Conservation (phyloP, 345 rosid genomes). For the Populus alba region DNA sequence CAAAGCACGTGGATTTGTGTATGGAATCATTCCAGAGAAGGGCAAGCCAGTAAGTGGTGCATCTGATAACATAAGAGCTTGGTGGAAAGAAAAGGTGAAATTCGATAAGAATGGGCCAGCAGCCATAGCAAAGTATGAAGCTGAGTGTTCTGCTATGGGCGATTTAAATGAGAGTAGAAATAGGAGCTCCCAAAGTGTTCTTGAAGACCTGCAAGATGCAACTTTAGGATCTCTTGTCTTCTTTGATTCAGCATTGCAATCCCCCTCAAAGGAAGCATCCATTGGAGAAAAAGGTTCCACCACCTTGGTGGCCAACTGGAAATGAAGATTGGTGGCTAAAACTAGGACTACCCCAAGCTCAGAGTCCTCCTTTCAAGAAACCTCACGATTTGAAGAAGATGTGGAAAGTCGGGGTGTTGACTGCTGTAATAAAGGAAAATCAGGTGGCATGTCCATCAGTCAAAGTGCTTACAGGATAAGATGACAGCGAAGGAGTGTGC, state of each 20-base stretch:
- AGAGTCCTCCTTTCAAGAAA: slow-evolving; percentile 80
- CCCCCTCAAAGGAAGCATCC: slow-evolving; percentile 98
- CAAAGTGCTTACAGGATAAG: slow-evolving; percentile 99
- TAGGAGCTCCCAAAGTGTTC: slow-evolving; percentile 58
- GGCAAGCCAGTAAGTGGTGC: slow-evolving; percentile 94
- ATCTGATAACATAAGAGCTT: slow-evolving; percentile 88
- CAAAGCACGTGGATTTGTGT: slow-evolving; percentile 91
- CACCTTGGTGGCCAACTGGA: slow-evolving; percentile 99
- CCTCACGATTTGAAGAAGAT: slow-evolving; percentile 97
- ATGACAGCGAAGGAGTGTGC: slow-evolving; percentile 99
- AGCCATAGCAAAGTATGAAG: slow-evolving; percentile 75
- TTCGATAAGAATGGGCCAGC: slow-evolving; percentile 96
- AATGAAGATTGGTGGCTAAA: slow-evolving; percentile 95
- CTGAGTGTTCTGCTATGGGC: slow-evolving; percentile 63
- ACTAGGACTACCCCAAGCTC: slow-evolving; percentile 57
- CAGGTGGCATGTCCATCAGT: slow-evolving; percentile 82
- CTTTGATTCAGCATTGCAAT: slow-evolving; percentile 97
- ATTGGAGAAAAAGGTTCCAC: slow-evolving; percentile 78
- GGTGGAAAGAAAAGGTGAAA: slow-evolving; percentile 99
- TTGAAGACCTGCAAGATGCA: slow-evolving; percentile 97
- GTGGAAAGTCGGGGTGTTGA: slow-evolving; percentile 96
- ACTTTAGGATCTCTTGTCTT: slow-evolving; percentile 92
- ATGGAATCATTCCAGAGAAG: slow-evolving; percentile 94
- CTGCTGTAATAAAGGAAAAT: slow-evolving; percentile 94
- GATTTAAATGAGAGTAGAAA: slow-evolving; percentile 55